phyloP scores from a whole-genome alignment of 179 eudicot species.

The Beta macrorhiza region DNA sequence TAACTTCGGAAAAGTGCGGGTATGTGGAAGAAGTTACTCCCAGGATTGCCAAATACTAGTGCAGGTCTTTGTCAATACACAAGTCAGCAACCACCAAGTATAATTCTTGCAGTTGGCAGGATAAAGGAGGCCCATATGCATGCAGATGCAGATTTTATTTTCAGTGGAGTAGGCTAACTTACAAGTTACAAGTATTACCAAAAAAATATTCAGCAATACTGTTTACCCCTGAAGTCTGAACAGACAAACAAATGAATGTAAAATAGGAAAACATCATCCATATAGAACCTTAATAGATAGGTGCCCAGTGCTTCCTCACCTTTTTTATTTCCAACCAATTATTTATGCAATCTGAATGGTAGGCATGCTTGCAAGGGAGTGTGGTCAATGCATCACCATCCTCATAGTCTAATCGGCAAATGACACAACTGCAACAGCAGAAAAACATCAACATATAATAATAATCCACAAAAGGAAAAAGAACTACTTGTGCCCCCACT shows the following conservation, averaged over 20 bases:
- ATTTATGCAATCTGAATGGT: slow-evolving; percentile 84
- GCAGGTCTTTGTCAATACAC: too few species aligned
- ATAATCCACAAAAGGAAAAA: neutral
- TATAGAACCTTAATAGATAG: neutral
- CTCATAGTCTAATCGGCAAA: slow-evolving; percentile 90
- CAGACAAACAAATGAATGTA: neutral
- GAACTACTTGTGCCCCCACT: slow-evolving; percentile 28
- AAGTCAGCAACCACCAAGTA: neutral
- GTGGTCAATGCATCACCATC: slow-evolving; percentile 72
- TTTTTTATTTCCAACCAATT: slow-evolving; percentile 89
- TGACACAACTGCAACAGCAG: slow-evolving; percentile 69
- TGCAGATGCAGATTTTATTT: neutral
- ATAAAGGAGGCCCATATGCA: neutral
- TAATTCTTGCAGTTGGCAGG: neutral
- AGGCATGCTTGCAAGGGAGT: slow-evolving; percentile 85
- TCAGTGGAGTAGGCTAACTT: neutral
- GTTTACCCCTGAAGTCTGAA: too few species aligned
- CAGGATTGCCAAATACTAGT: too few species aligned
- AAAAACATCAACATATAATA: slow-evolving; percentile 19
- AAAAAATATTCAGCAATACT: neutral
- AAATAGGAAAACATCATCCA: neutral
- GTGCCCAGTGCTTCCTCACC: slow-evolving; percentile 40
- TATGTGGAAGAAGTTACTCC: too few species aligned
- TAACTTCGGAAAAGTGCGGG: too few species aligned
- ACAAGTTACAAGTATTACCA: neutral